These are phyloP conservation scores for Syncephalis fuscata DNA, from an alignment of 371 early-diverging fungal genomes.

Conservation along the genomic window DNA sequence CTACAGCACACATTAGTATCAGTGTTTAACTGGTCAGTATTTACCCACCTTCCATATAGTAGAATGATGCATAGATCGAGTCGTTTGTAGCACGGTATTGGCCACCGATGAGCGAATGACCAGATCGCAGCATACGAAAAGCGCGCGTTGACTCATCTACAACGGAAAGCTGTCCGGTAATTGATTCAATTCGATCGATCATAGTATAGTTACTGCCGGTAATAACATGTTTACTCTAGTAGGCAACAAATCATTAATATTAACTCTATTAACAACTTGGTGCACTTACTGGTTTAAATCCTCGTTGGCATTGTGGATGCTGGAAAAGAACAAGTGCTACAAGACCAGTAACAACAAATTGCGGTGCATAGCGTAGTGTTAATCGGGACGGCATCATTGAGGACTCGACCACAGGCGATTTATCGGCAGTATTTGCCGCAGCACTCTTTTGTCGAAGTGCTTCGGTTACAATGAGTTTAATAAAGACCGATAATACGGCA, in stretches of 20 bases:
- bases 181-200: not conserved
- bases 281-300: slow-evolving; percentile 12
- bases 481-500: slow-evolving; percentile 7
- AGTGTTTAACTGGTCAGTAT: not conserved
- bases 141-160: slow-evolving; percentile 31
- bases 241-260: too few species aligned
- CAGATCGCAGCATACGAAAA: slow-evolving; percentile 51
- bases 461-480: not conserved
- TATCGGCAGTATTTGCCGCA: not conserved
- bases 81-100: slow-evolving; percentile 33
- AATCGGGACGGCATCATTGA: slow-evolving; percentile 5
- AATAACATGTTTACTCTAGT: too few species aligned
- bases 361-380: slow-evolving; percentile 12
- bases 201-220: not conserved
- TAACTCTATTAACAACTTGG: too few species aligned
- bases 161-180: slow-evolving; percentile 54
- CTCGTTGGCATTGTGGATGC: slow-evolving; percentile 19
- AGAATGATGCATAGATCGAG: slow-evolving; percentile 55
- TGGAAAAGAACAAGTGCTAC: slow-evolving; percentile 14
- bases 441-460: not conserved
- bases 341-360: slow-evolving; percentile 13
- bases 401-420: not conserved
- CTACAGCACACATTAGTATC: slow-evolving; percentile 4
- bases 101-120: slow-evolving; percentile 71
- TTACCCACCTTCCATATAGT: slow-evolving; percentile 45